Percentiles rank a stretch among this genome's conserved stretches.
phyloP scores from a whole-genome alignment of 176 grass and related monocot genomes.

The Oryza nivara region DNA sequence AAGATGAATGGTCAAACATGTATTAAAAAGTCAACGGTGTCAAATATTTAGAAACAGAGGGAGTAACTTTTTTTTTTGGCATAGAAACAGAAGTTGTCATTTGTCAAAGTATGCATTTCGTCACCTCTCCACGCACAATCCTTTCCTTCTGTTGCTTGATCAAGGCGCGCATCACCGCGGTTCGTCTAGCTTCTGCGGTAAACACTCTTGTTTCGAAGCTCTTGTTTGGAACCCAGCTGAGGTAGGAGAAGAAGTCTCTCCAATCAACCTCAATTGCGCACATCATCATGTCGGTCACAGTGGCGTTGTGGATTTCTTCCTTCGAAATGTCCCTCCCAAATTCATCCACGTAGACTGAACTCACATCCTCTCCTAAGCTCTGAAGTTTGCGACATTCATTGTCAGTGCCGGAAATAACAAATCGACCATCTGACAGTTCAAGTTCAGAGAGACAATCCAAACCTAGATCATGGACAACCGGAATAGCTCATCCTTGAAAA shows the following conservation, averaged over 20 bases:
- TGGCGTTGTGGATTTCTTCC: conserved; percentile 58
- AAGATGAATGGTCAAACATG: too few relatives aligned
- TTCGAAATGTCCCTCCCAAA: conserved; percentile 55
- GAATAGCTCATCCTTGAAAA: conserved; percentile 81
- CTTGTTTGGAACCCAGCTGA: conserved; percentile 78
- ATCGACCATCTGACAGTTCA: background rate
- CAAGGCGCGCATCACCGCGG: conserved; percentile 59
- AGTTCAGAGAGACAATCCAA: background rate
- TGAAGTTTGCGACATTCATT: conserved; percentile 36
- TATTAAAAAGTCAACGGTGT: too few relatives aligned
- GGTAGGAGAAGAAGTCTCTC: conserved; percentile 96
- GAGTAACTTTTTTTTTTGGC: background rate
- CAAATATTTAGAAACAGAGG: too few relatives aligned
- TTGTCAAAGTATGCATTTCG: background rate
- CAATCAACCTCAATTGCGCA: conserved; percentile 75
- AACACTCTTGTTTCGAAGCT: conserved; percentile 57
- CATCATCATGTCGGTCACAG: conserved; percentile 74
- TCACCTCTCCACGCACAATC: conserved; percentile 66
- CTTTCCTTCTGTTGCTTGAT: conserved; percentile 62
- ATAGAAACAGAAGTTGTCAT: background rate
- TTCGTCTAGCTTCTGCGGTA: conserved; percentile 42
- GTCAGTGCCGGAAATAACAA: background rate
- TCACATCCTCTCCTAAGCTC: conserved; percentile 67
- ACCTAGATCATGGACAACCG: conserved; percentile 70
- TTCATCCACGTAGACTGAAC: conserved; percentile 69